Conservation (phyloP, 1,139 yeast genomes). For the Kodamaea suecica region DNA sequence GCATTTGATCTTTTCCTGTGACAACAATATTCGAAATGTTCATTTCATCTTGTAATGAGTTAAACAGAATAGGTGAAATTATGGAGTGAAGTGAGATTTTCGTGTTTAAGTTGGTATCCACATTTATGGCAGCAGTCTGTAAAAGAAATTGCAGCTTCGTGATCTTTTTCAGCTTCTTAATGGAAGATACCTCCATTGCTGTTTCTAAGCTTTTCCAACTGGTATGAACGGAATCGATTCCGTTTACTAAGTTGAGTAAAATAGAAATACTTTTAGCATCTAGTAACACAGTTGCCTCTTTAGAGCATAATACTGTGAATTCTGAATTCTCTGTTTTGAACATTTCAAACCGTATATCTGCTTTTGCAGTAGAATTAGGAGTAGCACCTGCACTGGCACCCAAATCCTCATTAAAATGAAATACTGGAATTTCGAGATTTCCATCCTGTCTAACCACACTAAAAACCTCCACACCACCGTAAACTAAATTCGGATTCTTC, state of each 20-base stretch:
- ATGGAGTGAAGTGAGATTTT: slow-evolving; percentile 16
- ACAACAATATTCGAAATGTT: slow-evolving; percentile 30
- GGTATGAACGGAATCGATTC: slow-evolving; percentile 9
- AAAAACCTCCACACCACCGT: slow-evolving; percentile 47
- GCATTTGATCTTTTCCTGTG: slow-evolving; percentile 10
- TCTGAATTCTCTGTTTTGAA: slow-evolving; percentile 33
- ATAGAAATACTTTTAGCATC: slow-evolving; percentile 22
- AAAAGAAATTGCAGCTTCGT: slow-evolving; percentile 20
- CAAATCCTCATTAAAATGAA: background rate
- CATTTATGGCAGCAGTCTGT: slow-evolving; percentile 28
- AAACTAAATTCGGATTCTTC: slow-evolving; percentile 37
- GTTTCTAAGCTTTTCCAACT: slow-evolving; percentile 10
- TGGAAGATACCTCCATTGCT: slow-evolving; percentile 3
- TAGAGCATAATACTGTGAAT: slow-evolving; percentile 45
- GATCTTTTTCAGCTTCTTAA: background rate
- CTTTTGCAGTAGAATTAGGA: slow-evolving; percentile 19
- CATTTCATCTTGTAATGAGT: slow-evolving; percentile 27
- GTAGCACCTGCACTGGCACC: background rate
- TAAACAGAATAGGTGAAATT: slow-evolving; percentile 39
- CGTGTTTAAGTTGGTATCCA: slow-evolving; percentile 8
- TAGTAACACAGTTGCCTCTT: slow-evolving; percentile 34
- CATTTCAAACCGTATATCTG: slow-evolving; percentile 55
- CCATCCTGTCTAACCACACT: slow-evolving; percentile 17
- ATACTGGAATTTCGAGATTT: background rate
- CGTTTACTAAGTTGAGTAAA: slow-evolving; percentile 15